Evolutionary conservation across 2,329 filamentous ascomycete species (phyloP), one percentile per base, ranked within the genome.

Genomic region (Neonectria sp.): DNA sequence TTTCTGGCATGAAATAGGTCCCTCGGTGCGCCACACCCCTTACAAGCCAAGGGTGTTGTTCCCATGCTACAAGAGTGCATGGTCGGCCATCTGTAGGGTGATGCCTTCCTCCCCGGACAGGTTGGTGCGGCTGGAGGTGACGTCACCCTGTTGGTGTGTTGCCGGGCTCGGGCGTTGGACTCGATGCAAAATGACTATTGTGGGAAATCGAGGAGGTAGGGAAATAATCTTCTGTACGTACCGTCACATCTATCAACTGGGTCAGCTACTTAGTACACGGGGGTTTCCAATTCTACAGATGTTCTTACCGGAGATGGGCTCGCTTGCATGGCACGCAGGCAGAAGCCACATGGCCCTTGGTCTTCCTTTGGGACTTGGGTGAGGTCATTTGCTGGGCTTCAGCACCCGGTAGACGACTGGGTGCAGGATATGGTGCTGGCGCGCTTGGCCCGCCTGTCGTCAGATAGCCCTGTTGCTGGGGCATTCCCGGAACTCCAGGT

Each of bases 301-400:
- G 17, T 65, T 73, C 84, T 77, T 82, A 91, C 89, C 90, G 86
- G 70, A 96, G 86, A 87, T 96, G 93, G 43, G 93, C 93, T 79
- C 90, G 91, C 79, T 95, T 95, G 83, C 93, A 96, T 67, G 94
- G 94, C 72, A 95, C 91, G 78, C 93, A 96, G 29, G 93, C 93
- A 40, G 93, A 95, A 57, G 93, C 92, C 60, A 95, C 93, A 82
- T 96, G 93, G 15, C 92, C 92, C 78, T 94, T 94, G 6, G 91
- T 91, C 79, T 92, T 92, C 71, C 90, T 85, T 69, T 90, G 89
- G 7, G 88, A 84, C 73, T 90, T 91, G 2, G 89, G 87, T 45
- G 89, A 90, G 12, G 83, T 81, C 69, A 85, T 86, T 3, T 84
- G 79, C 40, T 83, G 80, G 27, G 78, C 79, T 43, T 89, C 87